A percentile compares a stretch with the other conserved stretches of the same genome.
phyloP scores from a whole-genome alignment of 164 flowering plant genomes.

The Vitis cinerea region DNA sequence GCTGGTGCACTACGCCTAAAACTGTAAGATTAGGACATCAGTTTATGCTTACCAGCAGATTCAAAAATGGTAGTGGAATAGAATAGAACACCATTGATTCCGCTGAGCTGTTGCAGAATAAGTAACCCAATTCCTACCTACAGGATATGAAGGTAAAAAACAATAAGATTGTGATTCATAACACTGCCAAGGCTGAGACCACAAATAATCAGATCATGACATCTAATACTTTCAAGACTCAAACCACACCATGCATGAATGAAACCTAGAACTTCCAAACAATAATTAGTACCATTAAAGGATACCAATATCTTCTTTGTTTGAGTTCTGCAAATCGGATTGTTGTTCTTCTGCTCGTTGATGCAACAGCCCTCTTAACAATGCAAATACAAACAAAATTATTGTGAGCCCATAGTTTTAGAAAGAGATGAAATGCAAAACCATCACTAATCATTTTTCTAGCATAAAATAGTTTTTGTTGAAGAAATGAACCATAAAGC shows the following conservation, averaged over 20 bases:
- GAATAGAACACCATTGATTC: constrained; percentile 87
- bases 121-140: constrained; percentile 92
- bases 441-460: too few species aligned
- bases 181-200: background rate
- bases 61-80: constrained; percentile 80
- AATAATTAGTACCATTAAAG: constrained; percentile 49
- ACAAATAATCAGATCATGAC: background rate
- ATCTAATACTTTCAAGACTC: background rate
- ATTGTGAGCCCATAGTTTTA: too few species aligned
- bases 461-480: too few species aligned
- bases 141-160: constrained; percentile 14
- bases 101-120: constrained; percentile 78
- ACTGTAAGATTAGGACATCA: background rate
- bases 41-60: constrained; percentile 61
- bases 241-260: background rate
- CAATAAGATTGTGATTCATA: background rate
- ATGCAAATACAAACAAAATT: background rate
- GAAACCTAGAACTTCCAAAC: background rate
- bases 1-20: background rate
- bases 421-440: too few species aligned
- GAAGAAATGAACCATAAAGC: background rate
- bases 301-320: constrained; percentile 61
- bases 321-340: constrained; percentile 62
- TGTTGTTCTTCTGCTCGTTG: constrained; percentile 50
- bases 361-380: constrained; percentile 61